These are phyloP conservation scores for Wallemia hederae DNA, from an alignment of 1,284 basidiomycete species.

Conservation along the genomic window DNA sequence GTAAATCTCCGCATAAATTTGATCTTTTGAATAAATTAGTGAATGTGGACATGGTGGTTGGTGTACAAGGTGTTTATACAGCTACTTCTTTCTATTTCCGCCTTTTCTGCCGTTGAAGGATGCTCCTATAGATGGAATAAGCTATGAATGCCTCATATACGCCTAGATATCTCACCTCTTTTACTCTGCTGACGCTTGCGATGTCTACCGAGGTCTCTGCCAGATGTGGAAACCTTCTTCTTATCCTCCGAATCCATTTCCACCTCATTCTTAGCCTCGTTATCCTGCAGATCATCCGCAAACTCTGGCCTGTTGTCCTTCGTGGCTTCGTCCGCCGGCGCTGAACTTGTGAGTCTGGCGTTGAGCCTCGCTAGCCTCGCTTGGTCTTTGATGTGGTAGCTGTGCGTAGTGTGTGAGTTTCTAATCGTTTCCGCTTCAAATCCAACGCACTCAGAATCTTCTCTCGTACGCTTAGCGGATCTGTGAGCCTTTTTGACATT, in stretches of 20 bases:
- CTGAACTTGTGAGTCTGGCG: not conserved
- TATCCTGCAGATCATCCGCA: not conserved
- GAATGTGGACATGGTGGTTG: conserved; percentile 1
- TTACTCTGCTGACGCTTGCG: not conserved
- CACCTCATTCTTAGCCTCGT: not conserved
- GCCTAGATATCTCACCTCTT: not conserved
- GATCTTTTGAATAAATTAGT: conserved; percentile 19
- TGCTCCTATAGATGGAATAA: not conserved
- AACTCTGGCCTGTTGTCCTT: not conserved
- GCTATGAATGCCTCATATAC: not conserved
- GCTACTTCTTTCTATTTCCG: not conserved
- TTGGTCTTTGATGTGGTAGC: not conserved
- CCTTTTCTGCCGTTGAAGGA: not conserved
- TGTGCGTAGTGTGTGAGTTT: not conserved
- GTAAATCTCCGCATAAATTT: conserved; percentile 1
- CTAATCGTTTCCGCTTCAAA: not conserved
- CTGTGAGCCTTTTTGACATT: not conserved
- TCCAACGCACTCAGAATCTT: not conserved
- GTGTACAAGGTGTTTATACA: conserved; percentile 1
- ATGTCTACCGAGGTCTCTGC: not conserved
- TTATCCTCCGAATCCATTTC: not conserved
- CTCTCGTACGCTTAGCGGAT: not conserved
- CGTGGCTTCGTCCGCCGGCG: not conserved
- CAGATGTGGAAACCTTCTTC: not conserved
- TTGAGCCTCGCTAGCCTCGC: not conserved